phyloP scores from a whole-genome alignment of 345 rosid genomes.

The Turnera subulata region DNA sequence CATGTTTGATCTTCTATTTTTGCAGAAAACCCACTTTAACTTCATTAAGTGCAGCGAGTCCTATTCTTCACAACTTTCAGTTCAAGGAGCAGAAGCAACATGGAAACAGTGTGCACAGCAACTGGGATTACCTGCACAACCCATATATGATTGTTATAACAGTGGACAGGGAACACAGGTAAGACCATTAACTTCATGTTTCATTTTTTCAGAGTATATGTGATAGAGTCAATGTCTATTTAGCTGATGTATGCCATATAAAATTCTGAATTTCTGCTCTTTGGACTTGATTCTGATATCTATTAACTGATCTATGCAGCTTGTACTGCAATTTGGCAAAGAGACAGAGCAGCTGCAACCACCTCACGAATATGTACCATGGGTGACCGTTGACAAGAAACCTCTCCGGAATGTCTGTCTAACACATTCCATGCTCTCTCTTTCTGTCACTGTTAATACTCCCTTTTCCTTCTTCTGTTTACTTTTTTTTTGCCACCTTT shows the following conservation, averaged over 20 bases:
- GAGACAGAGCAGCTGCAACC: not conserved
- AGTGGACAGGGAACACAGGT: constrained; percentile 46
- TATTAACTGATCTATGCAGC: not conserved
- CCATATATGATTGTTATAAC: constrained; percentile 35
- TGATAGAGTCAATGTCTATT: too few species aligned
- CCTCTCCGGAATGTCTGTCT: constrained; percentile 7
- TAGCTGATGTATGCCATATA: too few species aligned
- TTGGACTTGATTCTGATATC: not conserved
- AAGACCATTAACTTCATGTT: too few species aligned
- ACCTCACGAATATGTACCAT: constrained; percentile 3
- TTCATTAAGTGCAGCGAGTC: constrained; percentile 44
- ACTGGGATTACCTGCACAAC: constrained; percentile 22
- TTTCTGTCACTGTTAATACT: not conserved
- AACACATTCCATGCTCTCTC: not conserved
- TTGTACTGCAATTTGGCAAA: not conserved
- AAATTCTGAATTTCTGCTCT: too few species aligned
- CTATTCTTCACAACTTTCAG: not conserved
- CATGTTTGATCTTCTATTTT: not conserved
- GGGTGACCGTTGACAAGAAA: not conserved
- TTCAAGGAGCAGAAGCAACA: constrained; percentile 3
- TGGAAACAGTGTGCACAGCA: constrained; percentile 28
- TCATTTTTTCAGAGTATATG: too few species aligned
- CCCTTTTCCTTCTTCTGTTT: not conserved
- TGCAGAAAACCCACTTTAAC: constrained; percentile 43
- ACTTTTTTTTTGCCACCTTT: not conserved